Conservation (phyloP, 306 rosid species). For the Luffa acutangula region DNA sequence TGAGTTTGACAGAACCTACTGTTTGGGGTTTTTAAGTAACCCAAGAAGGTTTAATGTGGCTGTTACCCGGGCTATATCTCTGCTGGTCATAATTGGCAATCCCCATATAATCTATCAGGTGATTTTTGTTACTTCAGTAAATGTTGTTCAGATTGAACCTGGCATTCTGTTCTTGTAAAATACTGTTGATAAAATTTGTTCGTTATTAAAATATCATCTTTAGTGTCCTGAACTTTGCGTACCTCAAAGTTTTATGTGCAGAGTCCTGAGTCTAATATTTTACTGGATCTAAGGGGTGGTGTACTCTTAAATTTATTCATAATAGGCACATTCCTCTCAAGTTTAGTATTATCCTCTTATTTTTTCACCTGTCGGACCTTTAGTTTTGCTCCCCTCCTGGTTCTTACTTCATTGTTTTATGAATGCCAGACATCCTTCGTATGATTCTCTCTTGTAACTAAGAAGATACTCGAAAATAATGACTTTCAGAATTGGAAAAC, state of each 20-base stretch:
- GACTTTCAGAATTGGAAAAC: background rate
- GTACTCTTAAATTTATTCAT: background rate
- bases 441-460: background rate
- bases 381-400: background rate
- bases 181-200: background rate
- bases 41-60: constrained; percentile 89
- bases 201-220: background rate
- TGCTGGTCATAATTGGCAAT: constrained; percentile 79
- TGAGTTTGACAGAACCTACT: constrained; percentile 64
- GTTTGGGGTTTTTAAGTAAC: constrained; percentile 90
- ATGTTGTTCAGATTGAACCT: background rate
- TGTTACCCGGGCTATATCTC: constrained; percentile 73
- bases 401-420: background rate
- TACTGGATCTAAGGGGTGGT: background rate
- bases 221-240: background rate
- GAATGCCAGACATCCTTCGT: background rate
- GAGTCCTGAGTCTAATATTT: background rate
- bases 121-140: constrained; percentile 18
- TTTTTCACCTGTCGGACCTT: background rate
- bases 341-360: background rate
- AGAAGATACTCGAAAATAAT: background rate
- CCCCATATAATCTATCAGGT: constrained; percentile 85
- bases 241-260: background rate
- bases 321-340: background rate
- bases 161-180: background rate